Base-by-base conservation (phyloP, 495 filamentous ascomycete genomes). In the Trichoderma reesei region DNA sequence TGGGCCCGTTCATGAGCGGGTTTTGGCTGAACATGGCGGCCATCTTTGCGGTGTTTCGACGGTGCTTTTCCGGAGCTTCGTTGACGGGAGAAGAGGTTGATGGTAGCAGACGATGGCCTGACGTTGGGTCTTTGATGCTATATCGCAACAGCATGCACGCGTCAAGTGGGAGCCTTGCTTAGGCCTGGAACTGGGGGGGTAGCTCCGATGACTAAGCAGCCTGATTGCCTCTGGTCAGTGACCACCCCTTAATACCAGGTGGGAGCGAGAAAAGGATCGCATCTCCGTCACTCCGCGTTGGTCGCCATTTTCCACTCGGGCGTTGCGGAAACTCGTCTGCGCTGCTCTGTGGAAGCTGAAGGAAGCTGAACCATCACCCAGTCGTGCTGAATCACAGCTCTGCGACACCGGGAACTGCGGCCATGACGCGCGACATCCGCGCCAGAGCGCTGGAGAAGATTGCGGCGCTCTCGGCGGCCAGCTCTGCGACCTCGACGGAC, bases 381-480 rank as follows among this genome's bases (percentile, higher is more conserved):
- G 5, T 38, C 16, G 18, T 36, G 26, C 20, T 1, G 10, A 18
- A 18, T 3, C 34, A 3, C 2, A 38, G 13, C 5, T 61, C 3
- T 5, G 18, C 34, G 39, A n/a, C 34, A 42, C 42, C 14, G 26
- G 10, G 41, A 26, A 65, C 46, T 62, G 59, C 60, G 62, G 63
- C 63, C 65, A 82, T 80, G 78, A 72, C 73, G 56, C 76, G 78
- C 68, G 74, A 81, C 63, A 82, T 88, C 63, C 83, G 87, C 73
- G 79, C 79, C 63, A 79, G 79, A 59, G 88, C 89, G 41, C 77
- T 92, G 67, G 79, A 87, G 74, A 89, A 88, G 73, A 85, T 92
- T 64, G 89, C 88, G 64, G 78, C 78, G 11, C 84, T 83, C 66
- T 86, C 79, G 54, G 77, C 86, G 48, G 73, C 82, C 34, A 77